Conservation (phyloP, 441 rosid species). For the Jatropha podagrica region DNA sequence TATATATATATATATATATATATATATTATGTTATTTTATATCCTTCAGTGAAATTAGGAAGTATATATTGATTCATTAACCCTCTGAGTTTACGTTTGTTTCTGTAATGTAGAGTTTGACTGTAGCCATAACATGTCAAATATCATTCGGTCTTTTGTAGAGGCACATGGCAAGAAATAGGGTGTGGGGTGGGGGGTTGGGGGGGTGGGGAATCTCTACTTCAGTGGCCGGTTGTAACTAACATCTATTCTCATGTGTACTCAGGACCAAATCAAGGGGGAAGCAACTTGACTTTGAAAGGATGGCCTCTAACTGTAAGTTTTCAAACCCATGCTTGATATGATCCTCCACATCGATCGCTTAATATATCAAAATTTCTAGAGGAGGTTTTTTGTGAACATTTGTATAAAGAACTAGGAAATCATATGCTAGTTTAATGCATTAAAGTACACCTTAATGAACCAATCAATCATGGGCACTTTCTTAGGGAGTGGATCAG, state of each 20-base stretch:
- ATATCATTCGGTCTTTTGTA: neutral
- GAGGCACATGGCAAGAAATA: neutral
- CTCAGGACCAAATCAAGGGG: slow-evolving; percentile 81
- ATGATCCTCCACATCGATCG: neutral
- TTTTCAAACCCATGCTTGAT: slow-evolving; percentile 1
- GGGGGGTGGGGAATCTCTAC: too few species aligned
- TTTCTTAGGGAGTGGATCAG: slow-evolving; percentile 72
- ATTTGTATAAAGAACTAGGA: neutral
- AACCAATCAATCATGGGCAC: neutral
- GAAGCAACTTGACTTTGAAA: slow-evolving; percentile 80
- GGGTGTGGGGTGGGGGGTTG: too few species aligned
- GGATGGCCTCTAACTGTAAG: slow-evolving; percentile 98
- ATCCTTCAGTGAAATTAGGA: neutral
- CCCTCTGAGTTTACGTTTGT: neutral
- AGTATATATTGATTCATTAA: neutral
- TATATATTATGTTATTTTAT: too few species aligned
- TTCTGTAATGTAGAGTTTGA: neutral
- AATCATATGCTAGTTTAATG: neutral
- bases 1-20: too few species aligned
- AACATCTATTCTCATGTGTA: neutral
- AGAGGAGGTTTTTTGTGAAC: neutral
- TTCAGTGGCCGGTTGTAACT: slow-evolving; percentile 5
- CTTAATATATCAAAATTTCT: neutral
- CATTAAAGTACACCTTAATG: neutral
- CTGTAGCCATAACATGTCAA: neutral